Percentiles rank a stretch among this genome's conserved stretches.
phyloP scores from a whole-genome alignment of 306 rosid genomes.

The Trichosanthes truncata region DNA sequence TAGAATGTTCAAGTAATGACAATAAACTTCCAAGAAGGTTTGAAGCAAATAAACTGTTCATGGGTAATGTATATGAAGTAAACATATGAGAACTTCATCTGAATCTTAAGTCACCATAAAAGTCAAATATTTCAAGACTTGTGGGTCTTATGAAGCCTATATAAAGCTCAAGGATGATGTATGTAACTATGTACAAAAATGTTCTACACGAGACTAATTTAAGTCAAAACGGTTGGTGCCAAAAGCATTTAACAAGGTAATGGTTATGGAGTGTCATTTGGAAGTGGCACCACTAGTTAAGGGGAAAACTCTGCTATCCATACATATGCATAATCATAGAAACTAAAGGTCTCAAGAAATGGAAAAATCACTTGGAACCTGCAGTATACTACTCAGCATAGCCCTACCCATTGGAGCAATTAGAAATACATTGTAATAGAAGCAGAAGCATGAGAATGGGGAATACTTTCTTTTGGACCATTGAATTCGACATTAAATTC shows the following conservation, averaged over 20 bases:
- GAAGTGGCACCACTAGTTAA: not conserved
- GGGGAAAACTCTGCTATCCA: not conserved
- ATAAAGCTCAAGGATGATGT: not conserved
- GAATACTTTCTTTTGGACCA: conserved; percentile 96
- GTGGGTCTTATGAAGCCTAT: not conserved
- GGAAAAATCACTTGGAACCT: not conserved
- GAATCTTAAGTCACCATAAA: not conserved
- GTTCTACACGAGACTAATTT: not conserved
- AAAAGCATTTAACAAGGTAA: not conserved
- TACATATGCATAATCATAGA: not conserved
- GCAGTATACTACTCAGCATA: not conserved
- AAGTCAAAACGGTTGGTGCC: not conserved
- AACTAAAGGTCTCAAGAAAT: not conserved
- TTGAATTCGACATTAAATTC: conserved; percentile 93
- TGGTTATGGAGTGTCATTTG: not conserved
- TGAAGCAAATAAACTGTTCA: not conserved
- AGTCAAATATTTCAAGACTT: not conserved
- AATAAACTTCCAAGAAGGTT: not conserved
- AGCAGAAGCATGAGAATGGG: conserved; percentile 3
- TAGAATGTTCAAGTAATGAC: not conserved
- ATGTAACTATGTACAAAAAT: not conserved
- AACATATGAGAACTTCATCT: not conserved
- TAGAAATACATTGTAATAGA: not conserved
- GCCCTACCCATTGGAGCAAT: not conserved
- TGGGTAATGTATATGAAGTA: not conserved